Percentiles rank a stretch among this genome's conserved stretches.
phyloP scores from a whole-genome alignment of 1,139 yeast species.

The Blastobotrys aristatus region DNA sequence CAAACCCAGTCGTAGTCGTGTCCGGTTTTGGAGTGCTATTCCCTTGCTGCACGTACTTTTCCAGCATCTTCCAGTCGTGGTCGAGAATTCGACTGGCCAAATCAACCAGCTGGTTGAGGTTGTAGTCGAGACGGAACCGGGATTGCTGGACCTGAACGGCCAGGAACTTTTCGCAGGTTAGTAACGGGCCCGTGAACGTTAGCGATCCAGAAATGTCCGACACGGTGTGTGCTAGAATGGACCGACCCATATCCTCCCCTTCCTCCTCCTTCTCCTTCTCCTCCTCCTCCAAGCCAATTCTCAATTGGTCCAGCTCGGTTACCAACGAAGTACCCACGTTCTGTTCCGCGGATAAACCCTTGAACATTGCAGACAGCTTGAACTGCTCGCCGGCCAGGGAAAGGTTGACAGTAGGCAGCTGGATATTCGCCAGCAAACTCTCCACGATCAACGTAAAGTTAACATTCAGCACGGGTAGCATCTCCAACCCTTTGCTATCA shows the following conservation, averaged over 20 bases:
- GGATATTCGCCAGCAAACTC: neutral
- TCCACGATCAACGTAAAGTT: conserved; percentile 3
- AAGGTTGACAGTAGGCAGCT: conserved; percentile 5
- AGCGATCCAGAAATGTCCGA: conserved; percentile 2
- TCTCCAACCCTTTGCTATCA: neutral
- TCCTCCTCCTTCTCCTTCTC: neutral
- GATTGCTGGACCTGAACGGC: conserved; percentile 2
- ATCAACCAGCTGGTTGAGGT: conserved; percentile 6
- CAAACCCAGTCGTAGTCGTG: neutral
- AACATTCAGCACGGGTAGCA: conserved; percentile 4
- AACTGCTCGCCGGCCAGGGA: conserved; percentile 6
- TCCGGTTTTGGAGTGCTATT: neutral
- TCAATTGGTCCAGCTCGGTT: conserved; percentile 3
- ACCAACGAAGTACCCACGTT: conserved; percentile 5
- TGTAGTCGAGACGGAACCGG: conserved; percentile 7
- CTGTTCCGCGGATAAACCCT: conserved; percentile 3
- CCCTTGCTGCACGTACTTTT: neutral
- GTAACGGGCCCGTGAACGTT: conserved; percentile 6
- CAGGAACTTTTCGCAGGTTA: conserved; percentile 8
- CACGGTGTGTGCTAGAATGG: neutral
- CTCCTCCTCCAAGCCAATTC: neutral
- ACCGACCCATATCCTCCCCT: neutral
- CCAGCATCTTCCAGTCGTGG: neutral
- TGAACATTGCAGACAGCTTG: conserved; percentile 2
- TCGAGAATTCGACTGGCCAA: conserved; percentile 2